phyloP scores from a whole-genome alignment of 352 stramenopile genomes.

The Hyaloperonospora brassicae region DNA sequence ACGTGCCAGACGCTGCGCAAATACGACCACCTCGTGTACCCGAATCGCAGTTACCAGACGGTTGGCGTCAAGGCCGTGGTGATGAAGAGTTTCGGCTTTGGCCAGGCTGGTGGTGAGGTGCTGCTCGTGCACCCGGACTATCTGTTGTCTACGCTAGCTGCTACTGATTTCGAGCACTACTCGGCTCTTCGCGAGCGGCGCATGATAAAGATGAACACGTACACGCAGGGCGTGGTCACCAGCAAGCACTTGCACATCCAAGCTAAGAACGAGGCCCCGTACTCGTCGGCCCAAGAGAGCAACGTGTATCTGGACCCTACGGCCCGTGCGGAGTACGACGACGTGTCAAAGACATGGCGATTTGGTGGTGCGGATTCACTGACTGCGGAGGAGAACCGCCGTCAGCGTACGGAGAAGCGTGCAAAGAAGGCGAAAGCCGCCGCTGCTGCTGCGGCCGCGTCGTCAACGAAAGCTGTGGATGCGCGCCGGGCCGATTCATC shows the following conservation, averaged over 20 bases:
- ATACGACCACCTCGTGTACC: constrained; percentile 75
- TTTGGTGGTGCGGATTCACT: constrained; percentile 45
- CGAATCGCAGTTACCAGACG: constrained; percentile 74
- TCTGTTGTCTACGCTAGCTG: constrained; percentile 14
- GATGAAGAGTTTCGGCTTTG: constrained; percentile 83
- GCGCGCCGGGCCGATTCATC: constrained; percentile 23
- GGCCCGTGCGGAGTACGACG: constrained; percentile 69
- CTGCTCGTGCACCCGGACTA: constrained; percentile 55
- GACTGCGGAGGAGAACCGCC: constrained; percentile 27
- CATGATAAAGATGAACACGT: constrained; percentile 62
- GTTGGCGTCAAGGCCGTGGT: constrained; percentile 68
- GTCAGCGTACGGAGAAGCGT: constrained; percentile 31
- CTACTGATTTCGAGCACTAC: constrained; percentile 46
- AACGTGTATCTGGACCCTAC: constrained; percentile 80
- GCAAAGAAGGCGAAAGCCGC: constrained; percentile 41
- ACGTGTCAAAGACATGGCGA: constrained; percentile 54
- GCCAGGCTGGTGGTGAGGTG: constrained; percentile 65
- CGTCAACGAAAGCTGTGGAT: constrained; percentile 16
- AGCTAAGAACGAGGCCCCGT: constrained; percentile 77
- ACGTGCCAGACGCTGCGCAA: constrained; percentile 54
- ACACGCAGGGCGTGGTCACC: constrained; percentile 66
- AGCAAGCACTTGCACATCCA: constrained; percentile 71
- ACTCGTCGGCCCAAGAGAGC: constrained; percentile 73
- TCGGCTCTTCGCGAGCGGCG: constrained; percentile 47
- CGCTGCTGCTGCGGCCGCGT: constrained; percentile 7